Conservation (phyloP, 768 basidiomycete genomes). For the Punctularia strigosozonata region DNA sequence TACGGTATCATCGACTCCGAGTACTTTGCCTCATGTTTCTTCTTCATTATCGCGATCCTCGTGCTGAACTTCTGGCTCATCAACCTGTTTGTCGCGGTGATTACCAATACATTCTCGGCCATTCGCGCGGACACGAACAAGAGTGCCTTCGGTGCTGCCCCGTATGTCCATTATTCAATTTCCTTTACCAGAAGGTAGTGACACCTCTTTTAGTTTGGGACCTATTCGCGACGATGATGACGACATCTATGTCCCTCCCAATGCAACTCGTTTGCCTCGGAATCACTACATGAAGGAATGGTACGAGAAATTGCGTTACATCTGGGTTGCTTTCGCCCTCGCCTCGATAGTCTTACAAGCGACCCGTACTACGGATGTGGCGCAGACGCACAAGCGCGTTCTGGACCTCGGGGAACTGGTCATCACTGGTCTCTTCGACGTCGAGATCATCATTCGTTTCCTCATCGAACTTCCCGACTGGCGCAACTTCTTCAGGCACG, state of each 20-base stretch:
- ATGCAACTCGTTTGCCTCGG: slow-evolving; percentile 29
- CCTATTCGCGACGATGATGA: slow-evolving; percentile 42
- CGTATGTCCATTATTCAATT: slow-evolving; percentile 29
- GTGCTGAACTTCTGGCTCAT: slow-evolving; percentile 92
- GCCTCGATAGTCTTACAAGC: slow-evolving; percentile 65
- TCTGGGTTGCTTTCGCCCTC: slow-evolving; percentile 69
- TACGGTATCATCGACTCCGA: slow-evolving; percentile 85
- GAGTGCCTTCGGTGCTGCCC: slow-evolving; percentile 83
- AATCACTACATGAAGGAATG: slow-evolving; percentile 40
- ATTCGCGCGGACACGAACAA: slow-evolving; percentile 79
- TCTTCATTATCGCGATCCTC: slow-evolving; percentile 76
- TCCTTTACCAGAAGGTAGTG: slow-evolving; percentile 1
- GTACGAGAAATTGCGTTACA: slow-evolving; percentile 49
- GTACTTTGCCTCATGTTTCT: slow-evolving; percentile 77
- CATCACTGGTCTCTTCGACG: slow-evolving; percentile 75
- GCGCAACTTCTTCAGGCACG: slow-evolving; percentile 56
- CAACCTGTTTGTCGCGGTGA: slow-evolving; percentile 92
- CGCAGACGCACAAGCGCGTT: slow-evolving; percentile 29
- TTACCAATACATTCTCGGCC: slow-evolving; percentile 83
- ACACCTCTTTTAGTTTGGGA: slow-evolving; percentile 19
- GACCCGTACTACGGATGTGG: slow-evolving; percentile 43
- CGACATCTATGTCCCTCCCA: slow-evolving; percentile 44
- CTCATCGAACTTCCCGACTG: slow-evolving; percentile 68
- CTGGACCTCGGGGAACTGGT: slow-evolving; percentile 60
- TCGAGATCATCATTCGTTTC: slow-evolving; percentile 76